Base-by-base conservation (phyloP, 1,139 yeast species). In the Williopsis jadinii region DNA sequence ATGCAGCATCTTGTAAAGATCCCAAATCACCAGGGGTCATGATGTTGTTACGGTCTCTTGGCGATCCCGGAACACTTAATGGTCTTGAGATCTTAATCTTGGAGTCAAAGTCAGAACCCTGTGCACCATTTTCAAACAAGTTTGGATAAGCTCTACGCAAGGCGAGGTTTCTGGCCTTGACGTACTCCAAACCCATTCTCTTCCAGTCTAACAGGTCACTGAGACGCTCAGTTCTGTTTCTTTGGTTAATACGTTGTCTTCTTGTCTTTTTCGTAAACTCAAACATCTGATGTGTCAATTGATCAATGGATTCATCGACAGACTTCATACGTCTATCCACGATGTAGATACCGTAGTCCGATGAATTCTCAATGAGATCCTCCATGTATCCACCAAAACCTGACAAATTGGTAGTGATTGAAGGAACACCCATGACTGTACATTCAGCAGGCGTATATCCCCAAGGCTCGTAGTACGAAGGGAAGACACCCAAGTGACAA, bases 371-470 rank as follows among this genome's bases (percentile, higher is more conserved):
- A 63, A 92, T 90, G 56, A 92, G 72, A 61, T 92, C 97, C 65
- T 92, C 98, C 97, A 92, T 92, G 68, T 92, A 92, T 54, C 97
- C 94, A 42, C 98, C 98, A 61, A 92, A 92, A 2, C 98, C 98
- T 9, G 97, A 87, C 51, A 92, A 71, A 63, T 92, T 92, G 40
- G 98, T 92, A 26, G 98, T 90, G 58, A 92, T 86, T n/a, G 96
- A 86, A 14, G 98, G 98, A 44, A 92, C 95, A 47, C 98, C 98
- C 98, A 92, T 92, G 31, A 92, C 98, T 1, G 98, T 92, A 70
- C 98, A 92, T 63, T 92, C 98, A 10, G 97, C 97, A 10, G 98
- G 98, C 6, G 98, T 92, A 65, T 92, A 92, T 31, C 98, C 98
- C 98, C 98, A 92, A 8, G 98, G 98, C 66, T 92, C 98, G 60